phyloP scores from a whole-genome alignment of 2,329 filamentous ascomycete species.

The Seiridium cupressi region DNA sequence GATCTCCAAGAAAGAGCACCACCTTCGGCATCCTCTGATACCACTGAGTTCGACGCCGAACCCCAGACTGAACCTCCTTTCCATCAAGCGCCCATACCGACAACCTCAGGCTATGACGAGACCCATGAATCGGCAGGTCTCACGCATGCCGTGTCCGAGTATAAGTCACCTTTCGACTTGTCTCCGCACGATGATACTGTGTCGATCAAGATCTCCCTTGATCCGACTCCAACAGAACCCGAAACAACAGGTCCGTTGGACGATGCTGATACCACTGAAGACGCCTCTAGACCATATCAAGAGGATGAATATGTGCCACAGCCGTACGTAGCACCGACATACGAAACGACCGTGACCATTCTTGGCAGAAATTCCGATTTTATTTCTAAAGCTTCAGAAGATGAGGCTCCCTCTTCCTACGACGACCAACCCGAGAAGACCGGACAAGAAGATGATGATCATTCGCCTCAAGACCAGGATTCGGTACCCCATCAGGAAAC shows the following conservation, averaged over 20 bases:
- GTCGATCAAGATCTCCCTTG: conserved; percentile 39
- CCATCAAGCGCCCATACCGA: conserved; percentile 22
- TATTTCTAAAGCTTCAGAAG: conserved; percentile 12
- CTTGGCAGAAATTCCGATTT: conserved; percentile 44
- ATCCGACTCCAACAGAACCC: conserved; percentile 25
- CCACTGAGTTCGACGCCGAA: conserved; percentile 73
- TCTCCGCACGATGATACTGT: conserved; percentile 31
- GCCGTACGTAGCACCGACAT: conserved; percentile 34
- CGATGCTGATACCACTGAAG: conserved; percentile 20
- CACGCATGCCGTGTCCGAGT: conserved; percentile 35
- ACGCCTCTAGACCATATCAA: conserved; percentile 30
- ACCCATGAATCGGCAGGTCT: conserved; percentile 20
- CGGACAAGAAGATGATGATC: background rate
- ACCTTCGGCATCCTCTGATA: conserved; percentile 57
- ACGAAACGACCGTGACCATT: conserved; percentile 49
- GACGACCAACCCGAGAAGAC: background rate
- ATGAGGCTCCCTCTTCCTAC: background rate
- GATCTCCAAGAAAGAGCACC: conserved; percentile 47
- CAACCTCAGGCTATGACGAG: background rate
- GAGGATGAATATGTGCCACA: conserved; percentile 38
- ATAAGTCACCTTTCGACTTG: conserved; percentile 50
- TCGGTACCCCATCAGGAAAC: background rate
- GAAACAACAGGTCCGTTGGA: conserved; percentile 23
- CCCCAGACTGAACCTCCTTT: conserved; percentile 58
- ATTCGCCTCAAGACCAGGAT: background rate